Evolutionary conservation across 202 grass and related monocot species (phyloP), one percentile per base, ranked within the genome.

Genomic region (Saccharum hybrid): DNA sequence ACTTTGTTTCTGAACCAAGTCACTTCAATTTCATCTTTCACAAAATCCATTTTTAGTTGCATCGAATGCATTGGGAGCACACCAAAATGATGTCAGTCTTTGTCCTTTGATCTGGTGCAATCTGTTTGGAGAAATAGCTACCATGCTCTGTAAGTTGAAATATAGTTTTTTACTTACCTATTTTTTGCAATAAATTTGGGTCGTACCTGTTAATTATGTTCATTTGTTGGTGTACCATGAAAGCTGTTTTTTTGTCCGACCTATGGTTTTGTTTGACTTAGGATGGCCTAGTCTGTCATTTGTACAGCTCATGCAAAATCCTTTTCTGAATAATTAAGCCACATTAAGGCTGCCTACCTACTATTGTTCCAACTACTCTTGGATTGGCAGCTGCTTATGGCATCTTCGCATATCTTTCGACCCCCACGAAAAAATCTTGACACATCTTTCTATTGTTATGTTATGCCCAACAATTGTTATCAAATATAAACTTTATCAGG

Each of bases 301-400:
- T 65, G 22, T 45, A 19, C 45, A 66, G 76, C 4, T 68, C 77
- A 75, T 86, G 18, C 38, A 38, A 81, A 60, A 68, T 86, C 37
- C 26, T 81, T 81, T 81, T 75, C 49, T 86, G 10, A 36, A 75
- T 48, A 67, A 67, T 81, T 75, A 81, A 74, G 48, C 48, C 26
- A 19, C 46, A 61, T 81, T 59, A 80, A 74, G 69, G 60, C 16
- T 81, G 0, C 63, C 61, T 86, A 74, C 43, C 48, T 79, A 67
- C 77, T 57, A 39, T 56, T 60, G 26, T 57, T 67, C 56, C 18
- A 60, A 81, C 36, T 75, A 74, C 46, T 46, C 75, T 23, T 10
- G 36, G 18, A 67, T 26, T 68, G 69, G 63, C 82, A 42, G 48
- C 77, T 59, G 61, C 16, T 39, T 67, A 59, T 46, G 33, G 63